A percentile compares a stretch with the other conserved stretches of the same genome.
Conservation (phyloP, 768 basidiomycete genomes). For the Russula compacta region DNA sequence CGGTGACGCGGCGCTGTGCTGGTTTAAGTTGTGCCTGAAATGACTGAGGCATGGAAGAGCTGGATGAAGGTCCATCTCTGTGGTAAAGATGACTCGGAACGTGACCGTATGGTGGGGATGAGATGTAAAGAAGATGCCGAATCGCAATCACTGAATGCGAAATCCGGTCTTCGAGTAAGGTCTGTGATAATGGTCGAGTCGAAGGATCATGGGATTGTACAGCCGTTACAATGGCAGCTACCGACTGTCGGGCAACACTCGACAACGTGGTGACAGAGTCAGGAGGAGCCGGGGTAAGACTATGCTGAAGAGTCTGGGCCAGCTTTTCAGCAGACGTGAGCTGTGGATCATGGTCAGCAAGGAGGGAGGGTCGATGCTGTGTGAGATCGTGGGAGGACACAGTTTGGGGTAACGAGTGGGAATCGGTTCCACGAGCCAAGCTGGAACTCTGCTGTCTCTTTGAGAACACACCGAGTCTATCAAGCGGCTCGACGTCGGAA, state of each 20-base stretch:
- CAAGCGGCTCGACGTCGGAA: constrained; percentile 56
- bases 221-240: constrained; percentile 53
- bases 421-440: not conserved
- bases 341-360: constrained; percentile 27
- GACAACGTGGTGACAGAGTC: constrained; percentile 55
- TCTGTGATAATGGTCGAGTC: constrained; percentile 46
- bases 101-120: constrained; percentile 50
- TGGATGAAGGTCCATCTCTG: not conserved
- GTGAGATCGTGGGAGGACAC: not conserved
- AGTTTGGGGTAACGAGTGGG: not conserved
- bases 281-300: constrained; percentile 47
- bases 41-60: constrained; percentile 31
- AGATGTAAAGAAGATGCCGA: constrained; percentile 65
- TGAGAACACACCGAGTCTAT: constrained; percentile 23
- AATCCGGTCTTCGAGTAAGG: constrained; percentile 54
- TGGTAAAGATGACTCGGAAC: constrained; percentile 34
- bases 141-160: constrained; percentile 58
- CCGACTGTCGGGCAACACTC: constrained; percentile 46
- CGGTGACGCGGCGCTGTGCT: constrained; percentile 77
- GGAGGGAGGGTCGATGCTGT: not conserved
- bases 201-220: constrained; percentile 38
- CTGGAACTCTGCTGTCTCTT: not conserved
- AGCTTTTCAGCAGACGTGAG: constrained; percentile 60
- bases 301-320: constrained; percentile 55
- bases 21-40: constrained; percentile 54